Conservation (phyloP, 495 filamentous ascomycete genomes). For the Pseudevernia furfuracea region DNA sequence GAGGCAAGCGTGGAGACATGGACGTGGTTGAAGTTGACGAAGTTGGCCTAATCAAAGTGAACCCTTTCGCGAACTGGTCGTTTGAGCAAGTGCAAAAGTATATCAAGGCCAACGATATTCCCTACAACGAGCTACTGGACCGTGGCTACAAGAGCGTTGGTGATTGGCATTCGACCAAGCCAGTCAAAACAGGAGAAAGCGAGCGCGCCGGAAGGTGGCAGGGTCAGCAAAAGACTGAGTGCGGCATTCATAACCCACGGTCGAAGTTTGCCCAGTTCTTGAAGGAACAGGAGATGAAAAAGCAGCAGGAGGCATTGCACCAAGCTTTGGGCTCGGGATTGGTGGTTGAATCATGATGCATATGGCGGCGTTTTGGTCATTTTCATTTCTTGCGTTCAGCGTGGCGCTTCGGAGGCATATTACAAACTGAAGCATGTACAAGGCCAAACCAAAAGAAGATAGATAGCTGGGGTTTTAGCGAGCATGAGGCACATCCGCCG, state of each 20-base stretch:
- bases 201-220: constrained; percentile 98
- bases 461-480: background rate
- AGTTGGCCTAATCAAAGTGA: constrained; percentile 90
- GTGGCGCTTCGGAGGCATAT: background rate
- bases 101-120: constrained; percentile 74
- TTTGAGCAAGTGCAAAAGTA: constrained; percentile 86
- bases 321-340: constrained; percentile 36
- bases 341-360: constrained; percentile 17
- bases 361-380: background rate
- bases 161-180: constrained; percentile 94
- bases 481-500: background rate
- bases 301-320: constrained; percentile 53
- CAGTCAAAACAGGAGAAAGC: constrained; percentile 83
- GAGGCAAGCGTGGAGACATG: constrained; percentile 82
- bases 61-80: constrained; percentile 94
- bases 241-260: constrained; percentile 94
- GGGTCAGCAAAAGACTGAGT: constrained; percentile 89
- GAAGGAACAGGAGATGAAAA: constrained; percentile 62
- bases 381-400: background rate
- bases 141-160: constrained; percentile 92
- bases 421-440: background rate
- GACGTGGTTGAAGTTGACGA: constrained; percentile 90
- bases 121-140: constrained; percentile 88
- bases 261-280: constrained; percentile 85
- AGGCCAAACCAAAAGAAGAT: too few relatives aligned